These are phyloP conservation scores for Chalciporus chontae DNA, from an alignment of 768 basidiomycete species.

Conservation along the genomic window DNA sequence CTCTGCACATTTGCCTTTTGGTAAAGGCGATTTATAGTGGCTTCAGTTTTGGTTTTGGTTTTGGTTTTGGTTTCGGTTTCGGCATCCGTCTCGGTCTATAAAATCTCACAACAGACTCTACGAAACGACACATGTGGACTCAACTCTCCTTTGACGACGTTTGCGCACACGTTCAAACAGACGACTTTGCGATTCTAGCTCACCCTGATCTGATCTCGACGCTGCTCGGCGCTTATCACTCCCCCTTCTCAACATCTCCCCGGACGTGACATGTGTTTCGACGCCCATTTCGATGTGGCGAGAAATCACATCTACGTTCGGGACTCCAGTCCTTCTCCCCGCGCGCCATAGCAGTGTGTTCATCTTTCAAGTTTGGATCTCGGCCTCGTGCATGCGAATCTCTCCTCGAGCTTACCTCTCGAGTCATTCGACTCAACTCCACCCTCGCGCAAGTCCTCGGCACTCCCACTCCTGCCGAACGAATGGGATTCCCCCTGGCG, in stretches of 20 bases:
- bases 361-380: slow-evolving; percentile 10
- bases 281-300: not conserved
- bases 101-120: slow-evolving; percentile 9
- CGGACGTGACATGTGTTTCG: not conserved
- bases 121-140: slow-evolving; percentile 5
- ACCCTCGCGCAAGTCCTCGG: not conserved
- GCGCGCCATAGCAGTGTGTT: slow-evolving; percentile 6
- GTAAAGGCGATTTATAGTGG: not conserved
- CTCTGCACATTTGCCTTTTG: not conserved
- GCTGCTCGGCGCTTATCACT: not conserved
- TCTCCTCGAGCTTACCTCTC: not conserved
- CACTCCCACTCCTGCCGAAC: not conserved
- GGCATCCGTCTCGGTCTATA: slow-evolving; percentile 6
- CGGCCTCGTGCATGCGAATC: slow-evolving; percentile 9
- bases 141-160: slow-evolving; percentile 11
- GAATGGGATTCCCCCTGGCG: not conserved
- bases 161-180: slow-evolving; percentile 9
- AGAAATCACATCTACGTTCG: not conserved
- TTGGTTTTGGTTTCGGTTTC: not conserved
- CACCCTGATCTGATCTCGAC: slow-evolving; percentile 7
- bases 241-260: slow-evolving; percentile 2
- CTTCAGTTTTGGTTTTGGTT: too few relatives aligned
- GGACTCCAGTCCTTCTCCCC: not conserved
- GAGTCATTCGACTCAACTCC: not conserved
- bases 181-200: slow-evolving; percentile 9